Evolutionary conservation across 129 eudicot genomes (phyloP).

Genomic region (Glebionis coronaria): DNA sequence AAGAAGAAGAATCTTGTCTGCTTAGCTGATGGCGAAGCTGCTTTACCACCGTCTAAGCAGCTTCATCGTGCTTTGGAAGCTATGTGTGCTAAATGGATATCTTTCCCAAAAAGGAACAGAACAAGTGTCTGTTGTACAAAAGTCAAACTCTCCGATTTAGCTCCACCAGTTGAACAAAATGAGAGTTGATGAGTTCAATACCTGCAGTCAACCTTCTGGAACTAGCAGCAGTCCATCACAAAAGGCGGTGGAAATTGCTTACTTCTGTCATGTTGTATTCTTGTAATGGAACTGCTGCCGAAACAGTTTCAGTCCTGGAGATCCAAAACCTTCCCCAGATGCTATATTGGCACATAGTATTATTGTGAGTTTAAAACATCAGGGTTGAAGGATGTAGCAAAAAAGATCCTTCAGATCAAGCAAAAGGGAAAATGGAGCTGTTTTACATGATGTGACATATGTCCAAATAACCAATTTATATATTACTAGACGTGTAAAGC

Average conservation of each 20-base stretch:
- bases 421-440: conserved; percentile 27
- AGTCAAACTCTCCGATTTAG: conserved; percentile 17
- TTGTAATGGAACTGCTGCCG: conserved; percentile 18
- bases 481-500: too few species aligned
- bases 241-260: conserved; percentile 26
- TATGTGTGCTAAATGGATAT: conserved; percentile 74
- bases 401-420: conserved; percentile 30
- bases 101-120: conserved; percentile 20
- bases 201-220: too few species aligned
- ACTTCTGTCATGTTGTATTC: conserved; percentile 15
- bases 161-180: too few species aligned
- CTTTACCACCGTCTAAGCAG: too few species aligned
- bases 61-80: conserved; percentile 94
- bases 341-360: conserved; percentile 19
- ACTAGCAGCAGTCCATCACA: too few species aligned
- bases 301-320: too few species aligned
- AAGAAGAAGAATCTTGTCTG: conserved; percentile 38
- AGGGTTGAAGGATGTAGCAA: conserved; percentile 24
- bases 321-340: conserved; percentile 27
- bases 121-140: conserved; percentile 25
- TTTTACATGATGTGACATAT: conserved; percentile 30
- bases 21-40: conserved; percentile 78
- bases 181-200: too few species aligned
- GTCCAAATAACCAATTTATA: too few species aligned
- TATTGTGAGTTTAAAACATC: conserved; percentile 27